phyloP scores from a whole-genome alignment of 768 basidiomycete genomes.

The Amanita inopinata region DNA sequence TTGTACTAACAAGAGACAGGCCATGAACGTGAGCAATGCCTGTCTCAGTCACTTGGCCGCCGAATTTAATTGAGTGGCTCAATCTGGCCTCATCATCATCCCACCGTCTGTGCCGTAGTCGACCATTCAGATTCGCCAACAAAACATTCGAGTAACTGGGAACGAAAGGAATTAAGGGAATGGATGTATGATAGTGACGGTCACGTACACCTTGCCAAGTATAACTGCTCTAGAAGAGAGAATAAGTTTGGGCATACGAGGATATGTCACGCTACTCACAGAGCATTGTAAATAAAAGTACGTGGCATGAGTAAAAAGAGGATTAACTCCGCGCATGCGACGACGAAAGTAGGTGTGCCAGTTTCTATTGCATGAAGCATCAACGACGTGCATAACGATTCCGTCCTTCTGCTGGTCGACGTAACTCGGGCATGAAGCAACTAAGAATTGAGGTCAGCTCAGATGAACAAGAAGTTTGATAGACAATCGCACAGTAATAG shows the following conservation, averaged over 20 bases:
- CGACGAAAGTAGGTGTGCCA: conserved; percentile 5
- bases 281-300: conserved; percentile 5
- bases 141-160: conserved; percentile 7
- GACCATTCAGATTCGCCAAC: conserved; percentile 9
- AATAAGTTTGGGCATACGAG: not conserved
- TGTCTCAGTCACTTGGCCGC: too few species aligned
- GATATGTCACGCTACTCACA: not conserved
- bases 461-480: conserved; percentile 4
- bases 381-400: not conserved
- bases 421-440: not conserved
- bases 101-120: conserved; percentile 4
- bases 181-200: not conserved
- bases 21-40: too few species aligned
- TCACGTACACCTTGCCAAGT: conserved; percentile 7
- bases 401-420: not conserved
- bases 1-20: too few species aligned
- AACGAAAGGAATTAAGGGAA: not conserved
- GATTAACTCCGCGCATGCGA: conserved; percentile 1
- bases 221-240: conserved; percentile 5
- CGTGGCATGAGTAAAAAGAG: not conserved
- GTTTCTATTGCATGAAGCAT: conserved; percentile 6
- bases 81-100: too few species aligned
- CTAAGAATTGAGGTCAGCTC: not conserved
- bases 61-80: too few species aligned
- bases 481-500: conserved; percentile 9